phyloP scores from a whole-genome alignment of 805 yeast species.

The Brettanomyces custersianus region DNA sequence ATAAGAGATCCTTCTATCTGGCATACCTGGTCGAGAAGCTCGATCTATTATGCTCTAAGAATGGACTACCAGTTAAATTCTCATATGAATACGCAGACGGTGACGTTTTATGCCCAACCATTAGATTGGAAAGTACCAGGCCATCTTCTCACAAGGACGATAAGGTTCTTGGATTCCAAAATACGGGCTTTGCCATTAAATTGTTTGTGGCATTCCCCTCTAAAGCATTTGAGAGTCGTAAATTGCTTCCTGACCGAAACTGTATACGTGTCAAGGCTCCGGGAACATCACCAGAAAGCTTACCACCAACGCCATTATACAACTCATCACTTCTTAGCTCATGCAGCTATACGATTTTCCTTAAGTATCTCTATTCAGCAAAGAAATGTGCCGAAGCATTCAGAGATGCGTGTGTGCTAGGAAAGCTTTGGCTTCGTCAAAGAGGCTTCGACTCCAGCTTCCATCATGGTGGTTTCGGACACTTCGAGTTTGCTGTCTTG shows the following conservation, averaged over 20 bases:
- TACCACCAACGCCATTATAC: constrained; percentile 79
- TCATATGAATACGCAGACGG: constrained; percentile 64
- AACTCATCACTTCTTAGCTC: constrained; percentile 73
- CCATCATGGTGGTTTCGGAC: constrained; percentile 75
- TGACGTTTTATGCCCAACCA: constrained; percentile 67
- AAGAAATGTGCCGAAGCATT: constrained; percentile 73
- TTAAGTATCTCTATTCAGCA: constrained; percentile 67
- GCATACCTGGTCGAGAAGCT: constrained; percentile 69
- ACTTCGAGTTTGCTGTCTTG: constrained; percentile 76
- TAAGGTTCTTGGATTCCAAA: constrained; percentile 43
- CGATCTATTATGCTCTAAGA: constrained; percentile 40
- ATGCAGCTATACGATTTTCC: constrained; percentile 56
- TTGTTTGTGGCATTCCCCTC: constrained; percentile 66
- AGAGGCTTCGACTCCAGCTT: constrained; percentile 65
- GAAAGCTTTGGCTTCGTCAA: constrained; percentile 85
- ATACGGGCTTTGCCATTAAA: constrained; percentile 64
- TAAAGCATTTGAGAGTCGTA: constrained; percentile 63
- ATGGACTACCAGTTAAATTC: constrained; percentile 51
- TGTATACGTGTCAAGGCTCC: constrained; percentile 60
- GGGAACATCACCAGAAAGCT: constrained; percentile 17
- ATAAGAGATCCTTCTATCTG: constrained; percentile 81
- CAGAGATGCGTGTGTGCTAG: constrained; percentile 78
- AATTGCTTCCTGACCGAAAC: constrained; percentile 71
- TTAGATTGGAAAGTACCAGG: constrained; percentile 50
- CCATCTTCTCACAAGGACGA: constrained; percentile 33